Evolutionary conservation across 73 alveolate species (phyloP).

Genomic region (Paramecium bursaria): DNA sequence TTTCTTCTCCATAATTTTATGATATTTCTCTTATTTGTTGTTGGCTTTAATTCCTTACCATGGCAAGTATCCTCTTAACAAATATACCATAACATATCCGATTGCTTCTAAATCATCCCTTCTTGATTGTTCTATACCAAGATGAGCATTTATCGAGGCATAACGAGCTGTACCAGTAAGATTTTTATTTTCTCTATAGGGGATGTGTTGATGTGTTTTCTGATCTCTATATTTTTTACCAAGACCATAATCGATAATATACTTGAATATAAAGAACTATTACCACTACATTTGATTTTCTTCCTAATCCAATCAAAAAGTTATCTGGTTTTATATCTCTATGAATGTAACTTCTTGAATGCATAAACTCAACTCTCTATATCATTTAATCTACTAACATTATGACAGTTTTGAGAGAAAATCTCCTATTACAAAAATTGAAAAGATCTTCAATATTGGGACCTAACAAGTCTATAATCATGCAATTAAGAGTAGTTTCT

Average conservation of each 20-base stretch:
- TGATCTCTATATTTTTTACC: constrained; percentile 78
- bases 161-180: constrained; percentile 88
- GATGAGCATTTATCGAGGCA: constrained; percentile 78
- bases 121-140: constrained; percentile 79
- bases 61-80: constrained; percentile 75
- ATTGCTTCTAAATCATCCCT: constrained; percentile 84
- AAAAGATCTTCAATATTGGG: constrained; percentile 90
- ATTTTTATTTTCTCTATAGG: constrained; percentile 79
- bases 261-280: background rate
- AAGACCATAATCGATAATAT: constrained; percentile 81
- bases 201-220: constrained; percentile 81
- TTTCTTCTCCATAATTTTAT: constrained; percentile 76
- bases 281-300: constrained; percentile 66
- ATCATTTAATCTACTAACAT: constrained; percentile 85
- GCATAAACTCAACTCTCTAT: constrained; percentile 73
- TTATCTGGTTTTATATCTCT: constrained; percentile 79
- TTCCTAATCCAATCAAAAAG: constrained; percentile 73
- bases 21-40: constrained; percentile 75
- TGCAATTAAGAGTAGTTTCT: constrained; percentile 83
- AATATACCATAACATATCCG: constrained; percentile 78
- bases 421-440: constrained; percentile 84
- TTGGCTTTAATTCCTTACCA: constrained; percentile 79
- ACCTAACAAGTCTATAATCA: constrained; percentile 90
- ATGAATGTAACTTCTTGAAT: constrained; percentile 69
- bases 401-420: constrained; percentile 82